Conservation (phyloP, 2,329 filamentous ascomycete genomes). For the Tolypocladium album region DNA sequence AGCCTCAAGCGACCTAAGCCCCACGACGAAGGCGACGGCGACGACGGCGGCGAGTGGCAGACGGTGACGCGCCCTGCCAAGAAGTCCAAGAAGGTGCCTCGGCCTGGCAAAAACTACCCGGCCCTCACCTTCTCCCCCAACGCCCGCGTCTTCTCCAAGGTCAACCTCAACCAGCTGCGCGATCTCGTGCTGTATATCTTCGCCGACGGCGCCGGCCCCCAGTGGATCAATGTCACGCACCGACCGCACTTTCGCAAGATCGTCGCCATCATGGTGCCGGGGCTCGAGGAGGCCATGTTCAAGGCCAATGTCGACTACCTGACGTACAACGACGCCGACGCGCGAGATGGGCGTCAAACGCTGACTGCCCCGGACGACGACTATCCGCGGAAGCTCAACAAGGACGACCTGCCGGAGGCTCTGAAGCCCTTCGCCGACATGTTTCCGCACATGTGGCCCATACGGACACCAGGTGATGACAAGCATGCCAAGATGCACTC, state of each 20-base stretch:
- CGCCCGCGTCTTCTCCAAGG: constrained; percentile 48
- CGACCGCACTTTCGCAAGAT: constrained; percentile 63
- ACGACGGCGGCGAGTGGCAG: constrained; percentile 38
- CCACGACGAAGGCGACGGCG: constrained; percentile 27
- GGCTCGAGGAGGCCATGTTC: constrained; percentile 86
- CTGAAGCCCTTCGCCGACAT: constrained; percentile 65
- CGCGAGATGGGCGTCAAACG: constrained; percentile 15
- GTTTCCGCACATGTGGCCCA: constrained; percentile 82
- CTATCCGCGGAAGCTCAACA: constrained; percentile 42
- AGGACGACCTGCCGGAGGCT: constrained; percentile 38
- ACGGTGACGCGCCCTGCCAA: constrained; percentile 43
- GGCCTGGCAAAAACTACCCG: constrained; percentile 46
- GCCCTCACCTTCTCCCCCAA: constrained; percentile 46
- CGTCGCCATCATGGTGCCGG: constrained; percentile 84
- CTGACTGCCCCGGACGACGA: constrained; percentile 46
- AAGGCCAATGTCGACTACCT: constrained; percentile 44
- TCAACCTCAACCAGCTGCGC: constrained; percentile 52
- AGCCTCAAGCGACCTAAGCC: constrained; percentile 39
- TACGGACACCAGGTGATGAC: constrained; percentile 78
- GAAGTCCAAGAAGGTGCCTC: constrained; percentile 51
- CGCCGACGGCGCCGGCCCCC: constrained; percentile 52
- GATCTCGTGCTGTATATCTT: constrained; percentile 56
- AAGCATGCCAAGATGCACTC: constrained; percentile 75
- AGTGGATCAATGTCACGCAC: constrained; percentile 54
- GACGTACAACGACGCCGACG: constrained; percentile 28